These are phyloP conservation scores for Fomitopsis serialis DNA, from an alignment of 768 basidiomycete species.

Conservation along the genomic window DNA sequence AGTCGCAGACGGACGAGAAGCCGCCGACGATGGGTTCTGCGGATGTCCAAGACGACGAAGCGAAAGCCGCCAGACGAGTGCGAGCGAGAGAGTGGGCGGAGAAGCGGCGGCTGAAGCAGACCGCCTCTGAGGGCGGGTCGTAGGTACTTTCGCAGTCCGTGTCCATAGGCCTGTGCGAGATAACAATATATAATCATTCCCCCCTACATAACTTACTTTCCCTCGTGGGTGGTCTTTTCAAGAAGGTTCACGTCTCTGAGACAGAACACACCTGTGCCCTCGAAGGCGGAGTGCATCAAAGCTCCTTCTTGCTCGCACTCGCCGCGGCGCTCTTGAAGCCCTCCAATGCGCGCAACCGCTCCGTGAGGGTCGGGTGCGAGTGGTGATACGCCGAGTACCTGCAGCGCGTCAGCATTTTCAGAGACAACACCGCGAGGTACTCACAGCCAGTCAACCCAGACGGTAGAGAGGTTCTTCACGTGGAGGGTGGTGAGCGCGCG, in stretches of 20 bases:
- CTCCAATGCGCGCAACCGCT: conserved; percentile 81
- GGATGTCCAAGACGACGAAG: conserved; percentile 17
- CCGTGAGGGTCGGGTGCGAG: conserved; percentile 91
- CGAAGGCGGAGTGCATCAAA: conserved; percentile 5
- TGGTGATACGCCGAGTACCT: conserved; percentile 95
- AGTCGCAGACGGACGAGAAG: neutral
- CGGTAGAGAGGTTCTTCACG: conserved; percentile 87
- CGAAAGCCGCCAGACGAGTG: conserved; percentile 45
- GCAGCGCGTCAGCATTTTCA: neutral
- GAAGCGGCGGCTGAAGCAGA: conserved; percentile 30
- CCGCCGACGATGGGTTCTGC: neutral
- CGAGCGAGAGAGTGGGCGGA: conserved; percentile 56
- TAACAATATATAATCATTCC: neutral
- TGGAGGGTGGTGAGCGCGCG: conserved; percentile 82
- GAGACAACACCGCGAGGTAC: conserved; percentile 26
- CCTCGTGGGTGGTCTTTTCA: neutral
- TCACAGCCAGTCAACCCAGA: conserved; percentile 92
- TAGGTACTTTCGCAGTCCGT: neutral
- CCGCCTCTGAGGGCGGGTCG: neutral
- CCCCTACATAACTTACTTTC: too few relatives aligned
- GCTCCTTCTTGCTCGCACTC: conserved; percentile 16
- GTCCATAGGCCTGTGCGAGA: neutral
- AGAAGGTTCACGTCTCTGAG: too few relatives aligned
- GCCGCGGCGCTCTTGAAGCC: conserved; percentile 14
- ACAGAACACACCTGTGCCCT: neutral